Base-by-base conservation (phyloP, 495 filamentous ascomycete species). In the Penicillium arizonense region DNA sequence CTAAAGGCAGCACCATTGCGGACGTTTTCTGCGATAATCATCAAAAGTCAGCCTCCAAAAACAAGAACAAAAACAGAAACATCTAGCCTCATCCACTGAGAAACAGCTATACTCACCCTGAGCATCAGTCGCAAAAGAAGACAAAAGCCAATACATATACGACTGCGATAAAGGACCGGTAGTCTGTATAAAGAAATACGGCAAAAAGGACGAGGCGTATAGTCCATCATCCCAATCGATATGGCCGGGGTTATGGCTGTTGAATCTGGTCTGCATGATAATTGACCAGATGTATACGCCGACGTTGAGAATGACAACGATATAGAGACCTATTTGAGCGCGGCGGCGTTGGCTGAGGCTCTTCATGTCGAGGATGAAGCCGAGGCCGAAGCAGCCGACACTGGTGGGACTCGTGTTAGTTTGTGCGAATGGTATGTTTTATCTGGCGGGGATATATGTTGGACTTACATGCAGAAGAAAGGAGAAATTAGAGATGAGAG, bases 251-350 rank as follows among this genome's bases (percentile, higher is more conserved):
- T 63, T 16, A 33, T 68, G 43, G 40, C 43, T 52, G 30, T 63
- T 52, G 35, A 68, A 68, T 43, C 52, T 58, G 7, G 36, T 39
- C 34, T 68, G 61, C 61, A 68, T 68, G 4, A 63, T 57, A 9
- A 68, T 68, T n/a, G 61, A 63, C 64, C 64, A 68, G 35, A 65
- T 61, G 11, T 68, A 68, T 3, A 68, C 61, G 14, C 59, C 64
- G 18, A 63, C 51, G 16, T 68, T 68, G 13, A 68, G 57, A 12
- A 64, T 49, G 6, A 64, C 61, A 24, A 68, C 64, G 3, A 47
- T 68, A 39, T 56, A 64, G 8, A 68, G 52, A 12, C 64, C 64
- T 18, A 68, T 50, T 44, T 68, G 61, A 42, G 64, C 64, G 9
- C 64, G 64, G 35, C 64, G 61, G 21, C 64, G 61, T 34, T 68